Conservation (phyloP, 2,329 filamentous ascomycete genomes). For the Trichoderma guizhouense region DNA sequence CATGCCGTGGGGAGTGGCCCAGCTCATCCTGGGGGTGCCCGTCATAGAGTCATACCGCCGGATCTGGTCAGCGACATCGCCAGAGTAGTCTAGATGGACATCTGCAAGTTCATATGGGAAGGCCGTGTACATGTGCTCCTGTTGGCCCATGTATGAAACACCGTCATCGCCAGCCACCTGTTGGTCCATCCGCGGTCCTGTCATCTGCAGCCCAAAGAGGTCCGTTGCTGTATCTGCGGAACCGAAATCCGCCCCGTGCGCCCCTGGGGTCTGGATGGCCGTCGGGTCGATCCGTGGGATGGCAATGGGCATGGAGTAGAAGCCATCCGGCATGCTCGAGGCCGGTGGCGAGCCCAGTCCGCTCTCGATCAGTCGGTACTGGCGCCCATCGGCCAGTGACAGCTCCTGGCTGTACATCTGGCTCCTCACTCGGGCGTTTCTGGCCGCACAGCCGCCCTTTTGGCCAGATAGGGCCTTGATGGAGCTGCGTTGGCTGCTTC, state of each 20-base stretch:
- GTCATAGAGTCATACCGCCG: constrained; percentile 4
- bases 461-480: constrained; percentile 32
- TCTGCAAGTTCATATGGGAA: constrained; percentile 29
- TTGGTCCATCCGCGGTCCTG: constrained; percentile 13
- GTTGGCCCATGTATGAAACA: constrained; percentile 14
- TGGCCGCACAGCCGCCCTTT: constrained; percentile 34
- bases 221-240: constrained; percentile 2
- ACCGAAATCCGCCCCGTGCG: constrained; percentile 17
- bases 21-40: constrained; percentile 8
- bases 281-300: constrained; percentile 23
- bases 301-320: constrained; percentile 24
- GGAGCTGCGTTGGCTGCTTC: constrained; percentile 27
- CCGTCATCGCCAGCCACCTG: constrained; percentile 5
- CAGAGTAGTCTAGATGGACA: constrained; percentile 28
- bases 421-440: constrained; percentile 26
- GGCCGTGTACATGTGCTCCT: constrained; percentile 20
- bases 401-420: constrained; percentile 24
- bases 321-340: constrained; percentile 24
- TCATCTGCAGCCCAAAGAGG: constrained; percentile 19
- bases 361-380: constrained; percentile 11
- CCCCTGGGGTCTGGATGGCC: constrained; percentile 13
- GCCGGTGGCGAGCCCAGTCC: constrained; percentile 20
- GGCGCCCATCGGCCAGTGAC: constrained; percentile 19
- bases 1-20: neutral
- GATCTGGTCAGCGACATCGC: constrained; percentile 8